Evolutionary conservation across 2,329 filamentous ascomycete genomes (phyloP).

Genomic region (Xylariaceae sp.): DNA sequence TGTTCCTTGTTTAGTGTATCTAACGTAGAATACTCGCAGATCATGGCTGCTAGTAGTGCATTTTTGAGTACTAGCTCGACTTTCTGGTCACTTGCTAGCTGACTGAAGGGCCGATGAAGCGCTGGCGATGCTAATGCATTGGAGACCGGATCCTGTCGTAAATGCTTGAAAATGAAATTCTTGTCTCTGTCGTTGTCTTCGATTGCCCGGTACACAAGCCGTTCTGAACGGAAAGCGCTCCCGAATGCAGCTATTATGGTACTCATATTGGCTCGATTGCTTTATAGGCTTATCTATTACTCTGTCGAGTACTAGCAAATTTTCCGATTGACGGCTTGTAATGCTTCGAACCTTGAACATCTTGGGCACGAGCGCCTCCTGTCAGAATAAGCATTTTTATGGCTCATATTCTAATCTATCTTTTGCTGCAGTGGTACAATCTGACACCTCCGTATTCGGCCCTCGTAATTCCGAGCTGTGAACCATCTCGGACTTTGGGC

Average conservation of each 20-base stretch:
- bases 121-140: constrained; percentile 19
- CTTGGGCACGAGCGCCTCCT: no score
- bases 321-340: no score
- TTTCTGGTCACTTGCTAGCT: constrained; percentile 18
- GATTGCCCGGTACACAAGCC: constrained; percentile 36
- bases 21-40: constrained; percentile 22
- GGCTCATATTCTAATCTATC: no score
- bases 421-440: no score
- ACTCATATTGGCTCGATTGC: constrained; percentile 19
- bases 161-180: constrained; percentile 25
- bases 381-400: no score
- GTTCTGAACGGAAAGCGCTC: constrained; percentile 31
- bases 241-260: constrained; percentile 22
- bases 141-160: constrained; percentile 27
- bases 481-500: no score
- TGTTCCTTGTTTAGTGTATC: no score
- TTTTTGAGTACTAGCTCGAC: constrained; percentile 16
- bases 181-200: constrained; percentile 34
- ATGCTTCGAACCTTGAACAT: no score
- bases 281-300: no score
- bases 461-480: no score
- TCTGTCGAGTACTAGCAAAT: no score
- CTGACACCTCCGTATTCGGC: no score
- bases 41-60: constrained; percentile 27
- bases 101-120: constrained; percentile 24